Base-by-base conservation (phyloP, 1,284 basidiomycete genomes). In the Ustilago crameri region DNA sequence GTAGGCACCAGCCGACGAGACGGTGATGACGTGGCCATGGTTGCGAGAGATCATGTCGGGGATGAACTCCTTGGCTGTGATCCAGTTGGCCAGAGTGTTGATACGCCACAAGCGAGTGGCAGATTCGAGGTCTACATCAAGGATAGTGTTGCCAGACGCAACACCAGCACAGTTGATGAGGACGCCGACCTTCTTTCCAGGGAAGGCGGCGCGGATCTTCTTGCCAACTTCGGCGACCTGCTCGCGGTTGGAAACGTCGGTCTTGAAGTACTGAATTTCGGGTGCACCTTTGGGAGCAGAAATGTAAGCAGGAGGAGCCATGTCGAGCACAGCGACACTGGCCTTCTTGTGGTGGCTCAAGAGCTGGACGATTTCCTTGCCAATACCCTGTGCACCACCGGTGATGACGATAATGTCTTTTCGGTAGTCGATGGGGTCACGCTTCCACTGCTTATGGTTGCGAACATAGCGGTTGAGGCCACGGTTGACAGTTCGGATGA, bases 101-200 rank as follows among this genome's bases (percentile, higher is more conserved):
- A 83, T 73, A 26, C 69, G 52, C 70, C 78, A 80, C 35, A 78
- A 50, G n/a, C 71, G 62, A 3, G 52, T 43, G 27, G 70, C 69
- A 18, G 56, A 58, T 17, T 60, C 69, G 23, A 70, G 58, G 34
- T 76, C 73, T n/a, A 71, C 58, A 9, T 76, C 65, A 32, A 81
- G 69, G 53, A 83, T 71, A 20, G 66, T 67, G 35, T 72, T 72
- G 38, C 77, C 81, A 5, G 65, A 58, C 7, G 75, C 81, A n/a
- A 82, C 68, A 26, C 79, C 81, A 32, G 81, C 81, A 42, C 78
- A 79, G 71, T 80, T 79, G 56, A 83, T 74, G 18, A 83, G 65
- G 9, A 57, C 54, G 43, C 76, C 76, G 22, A 78, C 51, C 43
- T 62, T 68, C 52, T 80, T 75, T 27, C 77, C 75, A 22, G 38